A percentile compares a stretch with the other conserved stretches of the same genome.
phyloP scores from a whole-genome alignment of 2,329 filamentous ascomycete genomes.

The Fusarium beomiforme region DNA sequence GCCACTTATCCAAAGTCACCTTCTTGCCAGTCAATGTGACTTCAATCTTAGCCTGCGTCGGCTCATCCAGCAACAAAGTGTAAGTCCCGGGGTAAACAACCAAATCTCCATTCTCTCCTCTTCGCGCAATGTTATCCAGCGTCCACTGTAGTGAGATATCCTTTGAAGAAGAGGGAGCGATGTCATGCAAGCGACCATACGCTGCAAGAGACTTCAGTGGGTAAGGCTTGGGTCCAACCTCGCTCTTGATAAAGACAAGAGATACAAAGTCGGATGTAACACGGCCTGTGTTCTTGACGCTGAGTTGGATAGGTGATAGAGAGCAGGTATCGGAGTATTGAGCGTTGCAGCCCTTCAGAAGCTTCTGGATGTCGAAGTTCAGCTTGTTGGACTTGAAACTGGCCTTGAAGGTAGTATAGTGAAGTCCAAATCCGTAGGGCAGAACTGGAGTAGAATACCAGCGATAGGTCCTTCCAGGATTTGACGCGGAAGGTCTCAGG shows the following conservation, averaged over 20 bases:
- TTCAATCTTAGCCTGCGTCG: background rate
- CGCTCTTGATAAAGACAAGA: background rate
- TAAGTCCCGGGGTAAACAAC: slow-evolving; percentile 4
- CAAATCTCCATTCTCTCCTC: background rate
- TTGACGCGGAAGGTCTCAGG: background rate
- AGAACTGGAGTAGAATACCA: background rate
- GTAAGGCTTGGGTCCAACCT: background rate
- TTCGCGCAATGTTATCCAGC: slow-evolving; percentile 1
- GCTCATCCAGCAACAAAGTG: slow-evolving; percentile 2
- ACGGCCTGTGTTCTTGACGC: background rate
- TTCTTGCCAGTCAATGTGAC: background rate
- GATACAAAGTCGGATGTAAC: background rate
- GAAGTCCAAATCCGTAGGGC: background rate
- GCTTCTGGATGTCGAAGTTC: background rate
- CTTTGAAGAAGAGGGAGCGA: background rate
- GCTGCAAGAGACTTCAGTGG: slow-evolving; percentile 2
- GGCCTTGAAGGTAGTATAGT: slow-evolving; percentile 11
- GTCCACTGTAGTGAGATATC: background rate
- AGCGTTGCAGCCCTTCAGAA: background rate
- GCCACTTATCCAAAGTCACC: background rate
- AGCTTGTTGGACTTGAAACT: background rate
- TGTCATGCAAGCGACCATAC: background rate
- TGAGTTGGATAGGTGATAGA: background rate
- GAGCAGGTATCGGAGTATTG: background rate
- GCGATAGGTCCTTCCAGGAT: slow-evolving; percentile 1